These are phyloP conservation scores for Cichorium intybus DNA, from an alignment of 140 eudicot species.

Conservation along the genomic window DNA sequence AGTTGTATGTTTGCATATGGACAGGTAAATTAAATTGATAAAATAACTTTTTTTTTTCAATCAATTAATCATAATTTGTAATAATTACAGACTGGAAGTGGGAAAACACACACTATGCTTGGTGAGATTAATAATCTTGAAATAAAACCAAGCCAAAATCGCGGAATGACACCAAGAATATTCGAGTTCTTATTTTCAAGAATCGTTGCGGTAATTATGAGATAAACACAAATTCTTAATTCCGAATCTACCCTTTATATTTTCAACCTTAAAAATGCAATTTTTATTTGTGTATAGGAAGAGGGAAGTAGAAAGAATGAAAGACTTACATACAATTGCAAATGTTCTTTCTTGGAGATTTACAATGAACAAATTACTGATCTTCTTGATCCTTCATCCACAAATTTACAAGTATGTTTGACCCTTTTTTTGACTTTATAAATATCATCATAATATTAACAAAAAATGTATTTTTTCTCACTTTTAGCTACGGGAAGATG, in stretches of 20 bases:
- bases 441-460: neutral
- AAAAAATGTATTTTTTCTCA: neutral
- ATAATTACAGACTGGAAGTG: conserved; percentile 89
- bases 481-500: conserved; percentile 84
- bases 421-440: conserved; percentile 4
- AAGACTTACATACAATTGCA: conserved; percentile 67
- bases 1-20: conserved; percentile 98
- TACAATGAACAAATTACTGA: conserved; percentile 95
- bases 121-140: conserved; percentile 80
- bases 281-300: conserved; percentile 46
- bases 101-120: conserved; percentile 96
- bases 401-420: conserved; percentile 77
- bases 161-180: conserved; percentile 96
- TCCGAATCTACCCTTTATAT: neutral
- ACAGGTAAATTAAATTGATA: conserved; percentile 52
- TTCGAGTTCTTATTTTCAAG: conserved; percentile 93
- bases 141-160: conserved; percentile 69
- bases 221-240: conserved; percentile 6
- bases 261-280: neutral
- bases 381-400: conserved; percentile 92
- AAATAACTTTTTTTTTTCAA: neutral
- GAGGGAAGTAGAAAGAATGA: conserved; percentile 90
- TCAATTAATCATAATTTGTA: neutral
- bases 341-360: conserved; percentile 94
- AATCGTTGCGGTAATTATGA: conserved; percentile 63